These are phyloP conservation scores for Cryptosporidium bovis DNA, from an alignment of 169 alveolate genomes.

Conservation along the genomic window DNA sequence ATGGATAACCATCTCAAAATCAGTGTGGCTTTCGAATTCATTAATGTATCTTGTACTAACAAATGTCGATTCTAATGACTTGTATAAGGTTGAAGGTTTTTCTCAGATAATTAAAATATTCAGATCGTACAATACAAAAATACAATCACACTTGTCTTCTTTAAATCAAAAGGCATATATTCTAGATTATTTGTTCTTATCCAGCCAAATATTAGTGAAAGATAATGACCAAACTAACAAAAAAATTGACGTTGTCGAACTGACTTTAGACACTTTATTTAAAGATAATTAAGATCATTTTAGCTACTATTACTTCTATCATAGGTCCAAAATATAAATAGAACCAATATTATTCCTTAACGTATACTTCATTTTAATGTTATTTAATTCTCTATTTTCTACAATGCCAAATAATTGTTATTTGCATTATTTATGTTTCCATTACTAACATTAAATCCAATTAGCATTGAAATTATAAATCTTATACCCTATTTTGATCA, in stretches of 20 bases:
- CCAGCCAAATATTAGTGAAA: constrained; percentile 18
- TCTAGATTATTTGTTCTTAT: constrained; percentile 49
- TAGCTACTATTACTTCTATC: too few relatives aligned
- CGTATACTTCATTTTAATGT: too few relatives aligned
- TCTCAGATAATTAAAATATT: constrained; percentile 39
- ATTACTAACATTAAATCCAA: constrained; percentile 29
- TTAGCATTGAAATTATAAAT: constrained; percentile 39
- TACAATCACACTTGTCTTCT: constrained; percentile 22
- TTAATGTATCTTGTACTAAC: constrained; percentile 46
- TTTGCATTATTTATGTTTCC: background rate
- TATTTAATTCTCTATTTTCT: background rate
- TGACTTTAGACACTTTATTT: constrained; percentile 49
- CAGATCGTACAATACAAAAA: constrained; percentile 52
- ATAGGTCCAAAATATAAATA: background rate
- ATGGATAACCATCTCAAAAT: constrained; percentile 65
- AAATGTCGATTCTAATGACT: constrained; percentile 7
- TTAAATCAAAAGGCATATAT: constrained; percentile 47
- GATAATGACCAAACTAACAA: background rate
- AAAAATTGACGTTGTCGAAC: background rate
- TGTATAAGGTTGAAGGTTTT: constrained; percentile 64
- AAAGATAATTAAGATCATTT: background rate
- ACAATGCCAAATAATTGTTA: constrained; percentile 54
- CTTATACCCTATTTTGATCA: constrained; percentile 41
- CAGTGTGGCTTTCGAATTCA: constrained; percentile 60
- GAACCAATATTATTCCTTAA: too few relatives aligned